Evolutionary conservation across 106 monocot genomes (phyloP), one percentile per base, ranked within the genome.

Genomic region (Iris macrosiphon): DNA sequence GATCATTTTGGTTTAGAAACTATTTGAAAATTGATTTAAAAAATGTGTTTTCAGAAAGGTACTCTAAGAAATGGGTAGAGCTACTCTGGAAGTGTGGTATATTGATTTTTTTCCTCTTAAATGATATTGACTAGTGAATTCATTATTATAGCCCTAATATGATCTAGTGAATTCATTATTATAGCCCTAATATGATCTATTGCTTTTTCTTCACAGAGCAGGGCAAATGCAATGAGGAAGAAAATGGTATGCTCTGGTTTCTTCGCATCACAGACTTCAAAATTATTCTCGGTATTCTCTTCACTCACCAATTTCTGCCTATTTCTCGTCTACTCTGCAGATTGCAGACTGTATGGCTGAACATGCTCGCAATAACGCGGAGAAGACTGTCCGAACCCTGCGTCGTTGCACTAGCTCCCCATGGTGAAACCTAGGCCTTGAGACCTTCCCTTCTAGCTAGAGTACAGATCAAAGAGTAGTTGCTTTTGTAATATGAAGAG

Each of bases 261-360:
- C 7, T 28, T 20, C 29, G 12, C 16, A n/a, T 52, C 29, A 8
- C 19, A n/a, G 22, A 49, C 15, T 25, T 55, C 33, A 18, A 22
- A 11, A 25, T 39, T 3, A 24, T 57, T 25, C 41, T 30, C 16
- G 1, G n/a, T 43, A 23, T 16, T 17, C 0, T 21, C 13, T 1
- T 2, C 17, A 2, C 31, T 4, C 22, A 9, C 15, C 0, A 16
- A 15, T 0, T 4, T 17, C 5, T 51, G 14, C 21, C 6, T 14
- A 35, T 12, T 6, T 8, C 21, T 22, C 14, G 4, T 55, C 2
- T 1, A 29, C 22, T 14, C 21, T 11, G 43, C 55, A 89, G 89
- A 40, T 89, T 9, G 2, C 68, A 9, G 76, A 79, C 29, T 19
- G 63, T n/a, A 83, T 90, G 64, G 58, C 70, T 1, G 73, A 77